phyloP scores from a whole-genome alignment of 805 yeast genomes.

The Ogataea siamensis region DNA sequence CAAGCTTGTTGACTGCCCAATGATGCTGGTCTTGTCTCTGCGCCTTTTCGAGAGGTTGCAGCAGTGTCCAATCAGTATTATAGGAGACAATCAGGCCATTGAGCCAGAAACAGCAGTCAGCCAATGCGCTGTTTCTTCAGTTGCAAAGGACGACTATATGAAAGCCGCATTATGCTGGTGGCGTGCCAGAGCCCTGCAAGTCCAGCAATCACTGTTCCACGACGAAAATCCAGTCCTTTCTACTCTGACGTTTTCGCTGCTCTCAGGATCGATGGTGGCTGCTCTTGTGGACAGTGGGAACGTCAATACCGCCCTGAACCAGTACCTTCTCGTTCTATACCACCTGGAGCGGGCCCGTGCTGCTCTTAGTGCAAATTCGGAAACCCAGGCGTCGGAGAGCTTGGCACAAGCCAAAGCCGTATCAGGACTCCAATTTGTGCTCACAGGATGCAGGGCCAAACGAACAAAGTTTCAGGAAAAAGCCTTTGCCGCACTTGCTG shows the following conservation, averaged over 20 bases:
- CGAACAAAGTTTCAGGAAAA: slow-evolving; percentile 78
- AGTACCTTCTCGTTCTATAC: slow-evolving; percentile 43
- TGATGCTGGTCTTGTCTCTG: slow-evolving; percentile 43
- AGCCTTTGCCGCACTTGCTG: slow-evolving; percentile 69
- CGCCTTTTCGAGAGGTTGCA: slow-evolving; percentile 43
- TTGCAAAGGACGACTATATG: slow-evolving; percentile 27
- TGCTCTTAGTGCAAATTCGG: slow-evolving; percentile 61
- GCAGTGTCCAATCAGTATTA: slow-evolving; percentile 25
- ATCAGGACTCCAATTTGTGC: slow-evolving; percentile 57
- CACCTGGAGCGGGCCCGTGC: slow-evolving; percentile 68
- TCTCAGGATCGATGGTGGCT: slow-evolving; percentile 36
- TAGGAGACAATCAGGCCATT: slow-evolving; percentile 7
- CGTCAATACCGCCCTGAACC: slow-evolving; percentile 29
- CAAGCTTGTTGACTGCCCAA: slow-evolving; percentile 52
- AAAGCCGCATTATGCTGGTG: slow-evolving; percentile 65
- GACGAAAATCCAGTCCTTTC: slow-evolving; percentile 52
- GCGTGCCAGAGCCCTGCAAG: slow-evolving; percentile 67
- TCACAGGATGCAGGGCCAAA: slow-evolving; percentile 88
- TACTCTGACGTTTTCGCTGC: slow-evolving; percentile 40
- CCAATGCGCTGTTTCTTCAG: slow-evolving; percentile 17
- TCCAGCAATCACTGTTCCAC: slow-evolving; percentile 60
- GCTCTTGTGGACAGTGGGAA: slow-evolving; percentile 35
- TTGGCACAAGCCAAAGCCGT: slow-evolving; percentile 55
- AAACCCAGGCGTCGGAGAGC: slow-evolving; percentile 55
- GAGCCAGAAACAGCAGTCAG: slow-evolving; percentile 26